Base-by-base conservation (phyloP, 1,284 basidiomycete species). In the Sphagnurus paluster region DNA sequence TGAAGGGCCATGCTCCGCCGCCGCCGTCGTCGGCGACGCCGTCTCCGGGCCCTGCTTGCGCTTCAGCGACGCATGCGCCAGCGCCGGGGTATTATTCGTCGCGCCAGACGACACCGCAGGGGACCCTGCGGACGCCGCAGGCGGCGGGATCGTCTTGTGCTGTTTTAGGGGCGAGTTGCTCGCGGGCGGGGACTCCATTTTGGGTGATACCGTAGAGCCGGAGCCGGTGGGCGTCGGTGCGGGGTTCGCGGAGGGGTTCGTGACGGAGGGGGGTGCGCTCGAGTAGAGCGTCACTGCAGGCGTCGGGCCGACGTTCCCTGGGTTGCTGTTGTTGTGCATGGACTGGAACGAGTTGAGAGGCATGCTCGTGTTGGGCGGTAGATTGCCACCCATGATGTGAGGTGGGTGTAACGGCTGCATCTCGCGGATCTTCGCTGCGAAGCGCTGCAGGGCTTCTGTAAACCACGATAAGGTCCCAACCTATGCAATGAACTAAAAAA, bases 41-140 rank as follows among this genome's bases (percentile, higher is more conserved):
- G 72, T 66, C 44, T 80, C 78, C 29, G 62, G 56, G 21, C 66
- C 69, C 53, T 74, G 70, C 48, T 87, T 88, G 51, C 86, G 76
- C 67, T 89, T 89, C 57, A 87, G 66, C 34, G 78, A 71, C 44
- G 81, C 70, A 57, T 70, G 66, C 30, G 74, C 46, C 64, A 82
- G 60, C 5, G 77, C 70, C 2, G 84, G 82, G 4, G 77, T 77
- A 57, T 65, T 70, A 8, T 63, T 68, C 9, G 66, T 65, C 14
- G 62, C 57, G 6, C 68, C 61, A 1, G 69, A 65, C 17, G 66
- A 62, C 21, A 67, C 59, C 21, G 64, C 61, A 10, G 70, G 69
- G 19, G 74, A 73, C 43, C 77, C 67, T 42, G 69, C 65, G 44
- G 73, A 59, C 42, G 63, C 65, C 40, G 69, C 60, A 29, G 69